These are phyloP conservation scores for Zoysia japonica DNA, from an alignment of 176 grass and related monocot species.

Conservation along the genomic window DNA sequence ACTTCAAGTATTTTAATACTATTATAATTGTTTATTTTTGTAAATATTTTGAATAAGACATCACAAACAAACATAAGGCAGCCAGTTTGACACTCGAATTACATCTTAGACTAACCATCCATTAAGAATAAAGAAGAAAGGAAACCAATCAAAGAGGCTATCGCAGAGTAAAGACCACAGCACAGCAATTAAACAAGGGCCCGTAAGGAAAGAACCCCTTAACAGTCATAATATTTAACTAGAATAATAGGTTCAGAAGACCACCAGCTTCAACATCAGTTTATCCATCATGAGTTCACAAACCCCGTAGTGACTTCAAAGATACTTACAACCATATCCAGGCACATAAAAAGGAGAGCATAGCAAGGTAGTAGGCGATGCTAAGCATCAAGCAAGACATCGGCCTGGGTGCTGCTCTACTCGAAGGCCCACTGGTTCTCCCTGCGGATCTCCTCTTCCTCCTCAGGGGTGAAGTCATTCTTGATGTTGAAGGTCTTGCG, in stretches of 20 bases:
- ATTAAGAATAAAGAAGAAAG: no score
- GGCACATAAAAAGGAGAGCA: conserved; percentile 15
- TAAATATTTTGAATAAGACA: no score
- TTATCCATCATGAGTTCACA: not conserved
- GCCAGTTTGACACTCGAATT: not conserved
- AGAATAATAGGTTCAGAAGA: conserved; percentile 28
- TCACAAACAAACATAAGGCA: no score
- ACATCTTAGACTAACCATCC: not conserved
- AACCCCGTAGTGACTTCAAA: conserved; percentile 14
- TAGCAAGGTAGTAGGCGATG: conserved; percentile 16
- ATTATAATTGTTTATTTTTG: no score
- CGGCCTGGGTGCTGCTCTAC: not conserved
- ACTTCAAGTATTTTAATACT: no score
- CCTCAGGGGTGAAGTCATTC: conserved; percentile 47
- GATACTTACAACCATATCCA: conserved; percentile 42
- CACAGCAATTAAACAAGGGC: not conserved
- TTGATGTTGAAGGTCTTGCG: conserved; percentile 53
- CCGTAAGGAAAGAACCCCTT: not conserved
- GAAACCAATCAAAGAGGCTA: not conserved
- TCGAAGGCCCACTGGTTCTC: conserved; percentile 55
- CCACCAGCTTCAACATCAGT: conserved; percentile 15
- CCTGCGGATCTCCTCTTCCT: conserved; percentile 55
- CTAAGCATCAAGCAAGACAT: conserved; percentile 1
- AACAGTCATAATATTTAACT: not conserved
- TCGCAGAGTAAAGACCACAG: not conserved